Evolutionary conservation across 352 stramenopile species (phyloP).

Genomic region (Phytopythium oedochilum): DNA sequence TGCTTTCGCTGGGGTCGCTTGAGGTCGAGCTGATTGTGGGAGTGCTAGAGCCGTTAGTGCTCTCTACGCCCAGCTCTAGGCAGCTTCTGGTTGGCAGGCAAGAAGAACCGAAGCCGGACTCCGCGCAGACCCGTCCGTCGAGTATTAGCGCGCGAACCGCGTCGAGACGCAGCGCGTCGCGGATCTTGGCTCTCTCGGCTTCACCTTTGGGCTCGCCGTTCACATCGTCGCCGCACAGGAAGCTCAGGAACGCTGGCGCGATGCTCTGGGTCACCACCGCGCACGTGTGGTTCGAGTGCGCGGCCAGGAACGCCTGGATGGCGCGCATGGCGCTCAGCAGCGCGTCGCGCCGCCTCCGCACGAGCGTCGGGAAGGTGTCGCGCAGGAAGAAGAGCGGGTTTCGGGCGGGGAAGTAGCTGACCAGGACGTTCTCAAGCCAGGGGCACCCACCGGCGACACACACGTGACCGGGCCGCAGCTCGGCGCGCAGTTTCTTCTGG

Average conservation of each 20-base stretch:
- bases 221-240: constrained; percentile 22
- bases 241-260: constrained; percentile 23
- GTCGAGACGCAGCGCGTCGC: background rate
- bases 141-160: constrained; percentile 2
- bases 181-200: background rate
- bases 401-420: constrained; percentile 25
- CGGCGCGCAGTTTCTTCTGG: constrained; percentile 10
- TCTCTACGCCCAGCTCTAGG: background rate
- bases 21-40: background rate
- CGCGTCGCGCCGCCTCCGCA: constrained; percentile 21
- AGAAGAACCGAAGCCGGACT: background rate
- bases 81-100: background rate
- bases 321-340: constrained; percentile 23
- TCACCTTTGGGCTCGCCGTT: constrained; percentile 1
- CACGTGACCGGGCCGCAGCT: constrained; percentile 41
- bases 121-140: background rate
- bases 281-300: constrained; percentile 33
- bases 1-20: background rate
- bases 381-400: constrained; percentile 13
- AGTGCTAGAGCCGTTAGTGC: background rate
- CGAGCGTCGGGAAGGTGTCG: constrained; percentile 7
- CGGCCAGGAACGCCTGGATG: constrained; percentile 28
- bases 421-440: constrained; percentile 41
- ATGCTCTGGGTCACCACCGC: constrained; percentile 15
- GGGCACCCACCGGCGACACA: constrained; percentile 33